Base-by-base conservation (phyloP, 208 protist genomes). In the Acanthamoeba royreba region DNA sequence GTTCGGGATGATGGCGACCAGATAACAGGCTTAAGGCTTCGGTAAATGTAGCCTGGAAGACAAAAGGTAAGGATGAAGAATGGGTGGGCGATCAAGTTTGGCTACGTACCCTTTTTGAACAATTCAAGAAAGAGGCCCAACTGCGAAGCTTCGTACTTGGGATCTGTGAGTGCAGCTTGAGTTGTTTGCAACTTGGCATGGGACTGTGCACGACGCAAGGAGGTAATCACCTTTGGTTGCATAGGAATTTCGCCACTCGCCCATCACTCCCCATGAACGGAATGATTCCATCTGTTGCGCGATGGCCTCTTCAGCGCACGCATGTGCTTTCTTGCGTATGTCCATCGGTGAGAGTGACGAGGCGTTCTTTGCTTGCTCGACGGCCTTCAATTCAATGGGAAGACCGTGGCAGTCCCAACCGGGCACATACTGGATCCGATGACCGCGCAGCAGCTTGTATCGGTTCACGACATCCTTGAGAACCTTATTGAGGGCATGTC, bases 391-490 rank as follows among this genome's bases (percentile, higher is more conserved):
- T 85, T 98, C 98, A 92, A 98, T 98, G 33, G 98, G 98, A 42
- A 92, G 86, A 46, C 98, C 98, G 74, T 98, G 98, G 93, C 97
- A 98, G 92, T 98, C 98, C 97, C 97, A 98, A 33, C 97, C 97
- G 9, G 97, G 97, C 22, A 97, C 89, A 49, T 58, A 96, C 19
- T 81, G 40, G 25, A 1, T 25, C 1, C 53, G 17, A 33, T 95
- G 28, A 31, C 97, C 97, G 1, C 46, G 87, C 47, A 98, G 46
- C 13, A 98, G 13, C 74, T 97, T 90, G 79, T 96, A 98, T 35
- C 97, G 83, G 88, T 96, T 96, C 8, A 97, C 85, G 33, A 98
- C 93, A 88, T 98, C 98, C 94, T 98, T 98, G 25, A 98, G 94
- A 31, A 97, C 95, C 93, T 97, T 98, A 77, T 97, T 97, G 9